Base-by-base conservation (phyloP, 345 rosid species). In the Pugionium cornutum region DNA sequence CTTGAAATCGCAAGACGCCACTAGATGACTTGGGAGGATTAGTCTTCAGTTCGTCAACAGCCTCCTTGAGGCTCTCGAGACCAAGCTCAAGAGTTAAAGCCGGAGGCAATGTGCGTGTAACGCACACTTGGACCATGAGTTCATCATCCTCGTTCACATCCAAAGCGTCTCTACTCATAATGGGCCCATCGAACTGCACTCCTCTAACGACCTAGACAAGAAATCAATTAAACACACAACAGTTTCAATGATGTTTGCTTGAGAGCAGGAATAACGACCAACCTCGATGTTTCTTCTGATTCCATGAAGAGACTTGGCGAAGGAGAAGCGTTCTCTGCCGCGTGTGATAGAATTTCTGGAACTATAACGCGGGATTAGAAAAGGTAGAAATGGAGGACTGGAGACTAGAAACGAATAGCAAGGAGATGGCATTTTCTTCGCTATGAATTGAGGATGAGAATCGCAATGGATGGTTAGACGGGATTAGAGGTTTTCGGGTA, bases 11-110 rank as follows among this genome's bases (percentile, higher is more conserved):
- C 44, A 82, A 58, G 57, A 87, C 58, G 39, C 97, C 96, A 39
- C 67, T 66, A 33, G 79, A 76, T 49, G 83, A 75, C 32, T 53
- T 10, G 3, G 91, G 96, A 65, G 94, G 94, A 75, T 86, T 73
- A 62, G 65, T 28, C 83, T 84, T 84, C 53, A 89, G 63, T 76
- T 80, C 61, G 33, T 84, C 79, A 1, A 92, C 80, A 57, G 85
- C 92, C 31, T 74, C 83, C 58, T 67, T 73, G 4, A 92, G 75
- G 8, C 84, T 75, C 73, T 78, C 69, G 0, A 92, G 79, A 1
- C 97, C 98, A 25, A 61, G 58, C 67, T 87, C 82, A 50, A 92
- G 83, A 55, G 96, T 84, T 82, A 89, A 78, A 5, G 96, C 98
- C 32, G 94, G 94, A 52, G 91, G 82, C 74, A 89, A 76, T 43